Base-by-base conservation (phyloP, 2,329 filamentous ascomycete species). In the Pestalotiopsis sp. region DNA sequence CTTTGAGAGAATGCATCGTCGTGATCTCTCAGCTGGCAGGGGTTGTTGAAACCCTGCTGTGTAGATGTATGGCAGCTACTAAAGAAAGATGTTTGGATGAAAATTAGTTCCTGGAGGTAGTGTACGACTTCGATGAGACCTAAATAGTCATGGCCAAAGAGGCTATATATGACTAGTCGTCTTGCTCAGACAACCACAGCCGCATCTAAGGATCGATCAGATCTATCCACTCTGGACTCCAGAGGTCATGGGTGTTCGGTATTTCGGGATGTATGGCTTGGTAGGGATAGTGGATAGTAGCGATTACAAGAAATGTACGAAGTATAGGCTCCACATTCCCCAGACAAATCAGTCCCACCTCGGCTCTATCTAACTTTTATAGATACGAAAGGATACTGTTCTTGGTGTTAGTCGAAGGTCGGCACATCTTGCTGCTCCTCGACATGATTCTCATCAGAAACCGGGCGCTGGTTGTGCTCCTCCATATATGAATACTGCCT, bases 1-100 rank as follows among this genome's bases (percentile, higher is more conserved):
- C 79, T 41, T 76, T 77, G 58, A 82, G 73, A 68, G 77, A 76
- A 25, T 74, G 70, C 70, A 74, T 73, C 25, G 64, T 70, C 52
- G 36, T 62, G 31, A 17, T 14, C 31, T 52, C 6, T 52, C 36
- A 36, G 31, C 5, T 23, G 36, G 66, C 25, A 64, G 66, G 70
- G 67, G 70, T 72, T 72, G 66, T 73, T 72, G 70, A 72, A 73
- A 73, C 72, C 70, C 69, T 25, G 25, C 49, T 49, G n/a, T 49
- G 38, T 31, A 25, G 31, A 36, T 36, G 31, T 27, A n/a, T 20
- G 36, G 23, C 36, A 49, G 23, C 11, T 23, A 27, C 12, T 5
- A 17, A 4, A 17, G 36, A 49, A 17, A 39, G 4, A 17, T 13
- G 59, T 14, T 39, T 36, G 25, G 38, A 59, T 59, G 3, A 3